Evolutionary conservation across 73 alveolate species (phyloP).

Genomic region (Effrenium voratum): DNA sequence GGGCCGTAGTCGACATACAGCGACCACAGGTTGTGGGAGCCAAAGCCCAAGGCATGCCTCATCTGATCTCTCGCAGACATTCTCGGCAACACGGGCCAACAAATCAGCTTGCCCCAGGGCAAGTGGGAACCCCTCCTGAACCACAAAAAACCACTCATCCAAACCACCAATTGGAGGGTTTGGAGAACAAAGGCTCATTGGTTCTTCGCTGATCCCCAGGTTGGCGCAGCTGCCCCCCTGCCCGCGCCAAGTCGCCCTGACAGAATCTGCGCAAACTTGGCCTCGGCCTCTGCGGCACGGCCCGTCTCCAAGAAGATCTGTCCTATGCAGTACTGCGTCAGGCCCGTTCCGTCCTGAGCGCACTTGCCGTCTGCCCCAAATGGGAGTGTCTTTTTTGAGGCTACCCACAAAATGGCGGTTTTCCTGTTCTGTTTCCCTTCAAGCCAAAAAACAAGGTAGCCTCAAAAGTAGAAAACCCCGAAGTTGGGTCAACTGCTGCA

Average conservation of each 20-base stretch:
- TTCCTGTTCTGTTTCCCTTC: too few species aligned
- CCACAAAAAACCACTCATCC: too few species aligned
- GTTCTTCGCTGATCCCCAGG: too few species aligned
- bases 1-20: slow-evolving; percentile 66
- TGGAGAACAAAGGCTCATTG: too few species aligned
- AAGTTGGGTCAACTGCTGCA: not conserved
- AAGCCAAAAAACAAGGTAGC: too few species aligned
- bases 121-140: not conserved
- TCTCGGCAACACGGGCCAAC: not conserved
- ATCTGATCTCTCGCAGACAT: not conserved
- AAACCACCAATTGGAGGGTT: too few species aligned
- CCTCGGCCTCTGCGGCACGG: slow-evolving; percentile 78
- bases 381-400: too few species aligned
- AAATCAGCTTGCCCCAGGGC: not conserved
- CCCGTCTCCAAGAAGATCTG: slow-evolving; percentile 81
- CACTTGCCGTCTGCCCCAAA: too few species aligned
- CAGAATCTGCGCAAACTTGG: slow-evolving; percentile 33
- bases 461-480: not conserved
- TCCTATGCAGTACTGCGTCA: slow-evolving; percentile 86
- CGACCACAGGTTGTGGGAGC: slow-evolving; percentile 74
- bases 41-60: slow-evolving; percentile 88
- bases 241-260: slow-evolving; percentile 71
- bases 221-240: too few species aligned
- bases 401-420: not conserved
- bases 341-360: slow-evolving; percentile 72